Conservation (phyloP, 2,329 filamentous ascomycete species). For the Leptographium wingfieldii region DNA sequence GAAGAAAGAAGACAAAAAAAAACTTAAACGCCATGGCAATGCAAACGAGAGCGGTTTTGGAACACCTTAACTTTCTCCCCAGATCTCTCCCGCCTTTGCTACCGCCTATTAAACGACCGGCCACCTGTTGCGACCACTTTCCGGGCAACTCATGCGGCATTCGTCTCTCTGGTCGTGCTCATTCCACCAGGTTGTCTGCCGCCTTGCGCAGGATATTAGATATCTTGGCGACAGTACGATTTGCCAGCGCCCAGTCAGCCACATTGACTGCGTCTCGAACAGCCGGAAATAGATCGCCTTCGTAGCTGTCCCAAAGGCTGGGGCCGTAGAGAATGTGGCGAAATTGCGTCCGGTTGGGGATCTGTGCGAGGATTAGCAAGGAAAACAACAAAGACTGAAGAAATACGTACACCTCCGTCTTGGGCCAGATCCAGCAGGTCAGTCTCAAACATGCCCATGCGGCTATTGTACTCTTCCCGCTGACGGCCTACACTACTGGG, state of each 20-base stretch:
- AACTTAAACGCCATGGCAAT: constrained; percentile 8
- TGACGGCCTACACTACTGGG: constrained; percentile 51
- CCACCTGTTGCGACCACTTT: not conserved
- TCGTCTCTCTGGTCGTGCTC: not conserved
- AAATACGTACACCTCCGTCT: constrained; percentile 57
- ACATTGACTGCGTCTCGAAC: constrained; percentile 68
- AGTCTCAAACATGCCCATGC: constrained; percentile 71
- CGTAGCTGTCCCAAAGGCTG: constrained; percentile 58
- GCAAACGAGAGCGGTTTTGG: constrained; percentile 1
- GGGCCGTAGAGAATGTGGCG: constrained; percentile 88
- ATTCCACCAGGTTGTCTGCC: constrained; percentile 20
- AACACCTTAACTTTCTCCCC: not conserved
- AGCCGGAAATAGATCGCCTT: constrained; percentile 64
- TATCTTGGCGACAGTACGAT: constrained; percentile 57
- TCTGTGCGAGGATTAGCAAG: constrained; percentile 28
- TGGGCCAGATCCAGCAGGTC: constrained; percentile 64
- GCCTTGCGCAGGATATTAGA: constrained; percentile 55
- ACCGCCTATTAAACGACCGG: too few species aligned
- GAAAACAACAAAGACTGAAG: not conserved
- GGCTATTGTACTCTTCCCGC: constrained; percentile 65
- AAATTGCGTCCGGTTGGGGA: constrained; percentile 81
- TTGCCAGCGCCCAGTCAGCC: constrained; percentile 56
- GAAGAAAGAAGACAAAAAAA: not conserved
- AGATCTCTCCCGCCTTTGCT: not conserved
- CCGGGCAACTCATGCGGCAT: too few species aligned